Base-by-base conservation (phyloP, 305 asterid species). In the Ilex paraguariensis region DNA sequence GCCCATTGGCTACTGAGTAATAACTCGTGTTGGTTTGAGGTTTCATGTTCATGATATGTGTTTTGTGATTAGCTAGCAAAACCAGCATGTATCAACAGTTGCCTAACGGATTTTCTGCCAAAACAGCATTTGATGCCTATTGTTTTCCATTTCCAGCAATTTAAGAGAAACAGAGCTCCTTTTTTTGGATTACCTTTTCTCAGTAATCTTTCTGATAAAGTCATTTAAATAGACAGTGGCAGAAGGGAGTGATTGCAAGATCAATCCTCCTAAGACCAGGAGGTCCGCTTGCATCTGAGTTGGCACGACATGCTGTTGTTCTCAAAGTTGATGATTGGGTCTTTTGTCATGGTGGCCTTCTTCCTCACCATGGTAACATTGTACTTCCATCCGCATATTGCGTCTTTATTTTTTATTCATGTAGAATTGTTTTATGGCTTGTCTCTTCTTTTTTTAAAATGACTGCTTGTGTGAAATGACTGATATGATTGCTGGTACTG, bases 271-370 rank as follows among this genome's bases (percentile, higher is more conserved):
- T 89, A 46, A 89, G 88, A 77, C 91, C 91, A 7, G 98, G 98
- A 50, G 98, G 98, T 65, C 91, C 90, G 13, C 67, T 92, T 83
- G 93, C 98, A 61, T 78, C 82, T 68, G 97, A 87, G 75, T 72
- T 92, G 79, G 95, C 96, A 61, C 81, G 71, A 3, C 88, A 87
- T 60, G 70, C 95, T 39, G 95, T 92, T 76, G 88, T 83, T 70
- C 92, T 92, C 69, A 84, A 85, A 78, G 87, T 92, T 31, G 83
- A 92, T 57, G 96, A 92, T 76, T 92, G 98, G 98, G 77, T 92
- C 33, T 92, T 92, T 75, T 92, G 98, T 63, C 98, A 92, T 60
- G 98, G 98, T 31, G 97, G 98, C 70, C 91, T 89, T 69, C 98
- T 85, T 79, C 98, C 98, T 59, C 98, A 87, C 79, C 98, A 92